These are phyloP conservation scores for Phialocephala sp. DNA, from an alignment of 2,329 filamentous ascomycete genomes.

Conservation along the genomic window DNA sequence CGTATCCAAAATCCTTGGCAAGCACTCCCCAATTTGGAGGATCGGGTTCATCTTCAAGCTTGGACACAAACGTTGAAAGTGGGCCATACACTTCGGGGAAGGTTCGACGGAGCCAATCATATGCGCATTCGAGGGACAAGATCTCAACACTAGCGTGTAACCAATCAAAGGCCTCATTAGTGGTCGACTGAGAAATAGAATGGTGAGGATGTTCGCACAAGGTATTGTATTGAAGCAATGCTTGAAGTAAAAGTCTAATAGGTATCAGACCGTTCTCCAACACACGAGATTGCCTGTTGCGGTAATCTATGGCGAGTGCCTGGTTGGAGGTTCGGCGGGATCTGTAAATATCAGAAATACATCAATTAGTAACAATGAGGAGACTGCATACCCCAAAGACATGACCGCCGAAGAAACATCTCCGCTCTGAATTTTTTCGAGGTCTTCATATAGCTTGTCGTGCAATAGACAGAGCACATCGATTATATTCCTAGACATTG, in stretches of 20 bases:
- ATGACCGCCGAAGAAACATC: neutral
- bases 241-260: slow-evolving; percentile 13
- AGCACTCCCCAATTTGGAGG: slow-evolving; percentile 37
- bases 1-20: slow-evolving; percentile 36
- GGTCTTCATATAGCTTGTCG: slow-evolving; percentile 33
- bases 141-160: slow-evolving; percentile 35
- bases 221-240: slow-evolving; percentile 14
- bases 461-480: slow-evolving; percentile 26
- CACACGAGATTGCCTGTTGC: slow-evolving; percentile 32
- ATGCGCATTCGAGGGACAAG: slow-evolving; percentile 36
- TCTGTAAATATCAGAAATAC: slow-evolving; percentile 27
- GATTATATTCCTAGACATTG: slow-evolving; percentile 31
- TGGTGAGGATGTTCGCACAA: slow-evolving; percentile 21
- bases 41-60: slow-evolving; percentile 37
- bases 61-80: slow-evolving; percentile 29
- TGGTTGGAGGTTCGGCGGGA: slow-evolving; percentile 35
- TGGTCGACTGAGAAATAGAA: neutral
- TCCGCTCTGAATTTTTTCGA: slow-evolving; percentile 4
- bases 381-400: neutral
- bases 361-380: neutral
- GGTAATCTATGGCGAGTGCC: slow-evolving; percentile 34
- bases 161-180: neutral
- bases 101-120: slow-evolving; percentile 25
- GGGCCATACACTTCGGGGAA: slow-evolving; percentile 23
- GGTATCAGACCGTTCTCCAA: slow-evolving; percentile 22